A percentile compares a stretch with the other conserved stretches of the same genome.
These are phyloP conservation scores for Fusarium armeniacum DNA, from an alignment of 2,329 filamentous ascomycete species.

Conservation along the genomic window DNA sequence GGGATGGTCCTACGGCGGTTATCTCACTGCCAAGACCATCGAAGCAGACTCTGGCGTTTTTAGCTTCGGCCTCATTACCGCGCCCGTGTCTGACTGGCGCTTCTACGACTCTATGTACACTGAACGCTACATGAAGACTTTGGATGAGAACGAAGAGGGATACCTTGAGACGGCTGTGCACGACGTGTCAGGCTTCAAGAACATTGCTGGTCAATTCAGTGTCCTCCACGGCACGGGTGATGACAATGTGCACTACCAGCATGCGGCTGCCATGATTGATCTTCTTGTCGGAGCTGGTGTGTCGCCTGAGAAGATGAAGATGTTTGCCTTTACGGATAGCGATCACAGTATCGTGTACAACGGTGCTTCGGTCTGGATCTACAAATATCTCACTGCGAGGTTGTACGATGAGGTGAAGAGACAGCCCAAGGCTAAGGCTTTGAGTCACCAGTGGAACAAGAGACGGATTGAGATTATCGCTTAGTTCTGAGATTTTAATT, in stretches of 20 bases:
- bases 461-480: conserved; percentile 17
- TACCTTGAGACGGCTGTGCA: conserved; percentile 74
- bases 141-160: conserved; percentile 67
- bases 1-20: conserved; percentile 79
- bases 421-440: conserved; percentile 54
- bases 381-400: conserved; percentile 72
- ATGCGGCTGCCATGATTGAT: conserved; percentile 72
- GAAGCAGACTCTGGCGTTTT: conserved; percentile 73
- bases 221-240: conserved; percentile 77
- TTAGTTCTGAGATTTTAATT: fast-evolving
- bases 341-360: conserved; percentile 74
- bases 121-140: conserved; percentile 79
- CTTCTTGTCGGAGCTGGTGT: conserved; percentile 71
- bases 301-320: conserved; percentile 71
- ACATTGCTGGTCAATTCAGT: conserved; percentile 70
- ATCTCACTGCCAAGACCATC: conserved; percentile 75
- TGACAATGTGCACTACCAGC: conserved; percentile 80
- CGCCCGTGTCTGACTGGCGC: conserved; percentile 77
- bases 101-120: conserved; percentile 81
- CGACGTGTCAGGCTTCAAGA: conserved; percentile 71
- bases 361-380: conserved; percentile 68
- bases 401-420: conserved; percentile 74
- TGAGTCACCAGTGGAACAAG: conserved; percentile 56
- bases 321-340: conserved; percentile 75
- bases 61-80: conserved; percentile 73